These are phyloP conservation scores for Cinnamomum chago DNA, from an alignment of 164 flowering plant genomes.

Conservation along the genomic window DNA sequence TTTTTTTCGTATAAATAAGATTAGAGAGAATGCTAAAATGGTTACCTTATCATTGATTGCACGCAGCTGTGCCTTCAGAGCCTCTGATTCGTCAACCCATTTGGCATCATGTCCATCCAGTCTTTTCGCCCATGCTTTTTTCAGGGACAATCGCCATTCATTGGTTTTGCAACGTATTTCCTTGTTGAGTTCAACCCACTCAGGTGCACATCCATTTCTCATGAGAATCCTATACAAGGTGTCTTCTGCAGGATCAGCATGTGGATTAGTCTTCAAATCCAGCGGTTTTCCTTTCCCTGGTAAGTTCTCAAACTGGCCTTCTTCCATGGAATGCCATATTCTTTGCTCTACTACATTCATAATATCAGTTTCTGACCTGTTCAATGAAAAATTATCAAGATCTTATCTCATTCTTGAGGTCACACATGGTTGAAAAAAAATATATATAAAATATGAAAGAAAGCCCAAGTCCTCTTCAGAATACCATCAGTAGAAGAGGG, in stretches of 20 bases:
- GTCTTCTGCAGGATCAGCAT: constrained; percentile 92
- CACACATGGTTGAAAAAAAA: not conserved
- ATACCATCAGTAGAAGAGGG: no score
- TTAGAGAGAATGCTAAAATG: not conserved
- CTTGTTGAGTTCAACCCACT: constrained; percentile 95
- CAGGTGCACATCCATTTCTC: constrained; percentile 82
- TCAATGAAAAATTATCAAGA: constrained; percentile 2
- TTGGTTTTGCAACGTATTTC: constrained; percentile 50
- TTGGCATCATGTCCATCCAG: constrained; percentile 31
- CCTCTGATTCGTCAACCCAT: constrained; percentile 59
- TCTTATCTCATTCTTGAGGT: not conserved
- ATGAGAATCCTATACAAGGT: constrained; percentile 76
- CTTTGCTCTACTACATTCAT: constrained; percentile 83
- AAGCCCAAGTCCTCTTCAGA: no score
- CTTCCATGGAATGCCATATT: constrained; percentile 91
- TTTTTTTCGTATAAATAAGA: not conserved
- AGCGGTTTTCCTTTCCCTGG: constrained; percentile 97
- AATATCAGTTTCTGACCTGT: constrained; percentile 88
- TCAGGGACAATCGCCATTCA: constrained; percentile 63
- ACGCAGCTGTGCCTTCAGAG: constrained; percentile 50
- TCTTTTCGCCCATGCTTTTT: constrained; percentile 53
- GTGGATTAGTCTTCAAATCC: constrained; percentile 61
- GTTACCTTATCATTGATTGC: constrained; percentile 70
- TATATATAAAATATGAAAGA: no score
- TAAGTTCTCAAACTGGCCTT: constrained; percentile 90